Base-by-base conservation (phyloP, 805 yeast species). In the Metschnikowia aberdeeniae region DNA sequence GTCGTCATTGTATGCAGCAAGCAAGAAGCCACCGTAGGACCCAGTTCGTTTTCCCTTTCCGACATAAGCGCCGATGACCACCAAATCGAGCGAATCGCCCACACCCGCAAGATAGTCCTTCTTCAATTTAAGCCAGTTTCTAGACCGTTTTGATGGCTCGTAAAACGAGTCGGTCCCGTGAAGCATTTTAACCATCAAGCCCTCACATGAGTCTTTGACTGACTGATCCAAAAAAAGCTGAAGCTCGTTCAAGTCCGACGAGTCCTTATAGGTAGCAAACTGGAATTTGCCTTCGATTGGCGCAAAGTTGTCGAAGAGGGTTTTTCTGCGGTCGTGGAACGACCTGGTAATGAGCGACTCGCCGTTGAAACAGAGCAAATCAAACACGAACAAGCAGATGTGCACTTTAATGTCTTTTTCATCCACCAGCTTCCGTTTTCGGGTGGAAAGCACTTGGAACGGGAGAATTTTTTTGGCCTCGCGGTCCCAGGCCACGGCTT, bases 21-120 rank as follows among this genome's bases (percentile, higher is more conserved):
- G 71, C 33, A 93, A 64, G 59, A 90, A 93, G 2, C 98, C 99
- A 42, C 99, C 99, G 62, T 92, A 93, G 49, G 85, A 77, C 9
- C 96, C 96, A 0, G 98, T 90, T 60, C 99, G 78, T 65, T 92
- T 93, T 36, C 99, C 99, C 47, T 82, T 81, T 17, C 99, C 99
- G 53, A 80, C 80, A 61, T 89, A 93, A 0, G 96, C 99, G 9
- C 99, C 99, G 41, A 93, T 71, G 2, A 93, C 97, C 12, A 89
- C 96, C 45, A 93, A 69, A 62, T 93, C 99, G 24, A 93, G 70
- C 0, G 98, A 89, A 64, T 93, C 99, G 12, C 99, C 99, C 3
- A 90, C 88, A 19, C 99, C 99, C 13, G 86, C 87, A 40, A 93
- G 73, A 58, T 93, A 93, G 66, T 93, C 99, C 64, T 93, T 93